These are phyloP conservation scores for Aquilaria malaccensis DNA, from an alignment of 345 rosid genomes.

Conservation along the genomic window DNA sequence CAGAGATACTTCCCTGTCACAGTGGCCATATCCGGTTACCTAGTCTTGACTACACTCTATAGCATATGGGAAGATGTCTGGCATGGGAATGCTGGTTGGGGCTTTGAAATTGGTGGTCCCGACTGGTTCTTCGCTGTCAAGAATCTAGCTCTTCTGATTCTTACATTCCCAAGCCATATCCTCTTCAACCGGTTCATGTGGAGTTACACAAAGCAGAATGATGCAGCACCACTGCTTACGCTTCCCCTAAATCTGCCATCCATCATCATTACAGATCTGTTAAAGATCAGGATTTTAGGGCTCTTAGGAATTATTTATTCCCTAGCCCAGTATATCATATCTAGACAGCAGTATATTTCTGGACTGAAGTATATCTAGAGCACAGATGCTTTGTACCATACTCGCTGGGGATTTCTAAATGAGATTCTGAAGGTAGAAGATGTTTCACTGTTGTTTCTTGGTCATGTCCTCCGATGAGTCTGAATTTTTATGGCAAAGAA, in stretches of 20 bases:
- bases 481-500: constrained; percentile 14
- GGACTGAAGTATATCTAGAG: constrained; percentile 91
- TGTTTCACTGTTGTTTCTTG: constrained; percentile 2
- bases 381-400: constrained; percentile 26
- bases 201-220: constrained; percentile 69
- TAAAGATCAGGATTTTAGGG: constrained; percentile 79
- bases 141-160: constrained; percentile 77
- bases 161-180: constrained; percentile 88
- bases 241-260: constrained; percentile 91
- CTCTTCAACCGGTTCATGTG: constrained; percentile 86
- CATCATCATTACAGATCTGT: constrained; percentile 73
- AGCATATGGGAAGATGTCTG: constrained; percentile 81
- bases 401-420: constrained; percentile 27
- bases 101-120: constrained; percentile 81
- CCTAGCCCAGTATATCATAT: constrained; percentile 65
- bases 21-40: constrained; percentile 61
- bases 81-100: constrained; percentile 93
- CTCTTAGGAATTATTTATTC: constrained; percentile 76
- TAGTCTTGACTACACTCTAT: constrained; percentile 63
- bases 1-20: constrained; percentile 97
- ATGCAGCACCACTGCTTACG: constrained; percentile 58
- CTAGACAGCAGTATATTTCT: constrained; percentile 90
- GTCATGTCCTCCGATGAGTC: constrained; percentile 3
- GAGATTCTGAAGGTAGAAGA: constrained; percentile 22
- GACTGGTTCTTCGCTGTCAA: constrained; percentile 93